phyloP scores from a whole-genome alignment of 805 yeast genomes.

The Candida sithepensis region DNA sequence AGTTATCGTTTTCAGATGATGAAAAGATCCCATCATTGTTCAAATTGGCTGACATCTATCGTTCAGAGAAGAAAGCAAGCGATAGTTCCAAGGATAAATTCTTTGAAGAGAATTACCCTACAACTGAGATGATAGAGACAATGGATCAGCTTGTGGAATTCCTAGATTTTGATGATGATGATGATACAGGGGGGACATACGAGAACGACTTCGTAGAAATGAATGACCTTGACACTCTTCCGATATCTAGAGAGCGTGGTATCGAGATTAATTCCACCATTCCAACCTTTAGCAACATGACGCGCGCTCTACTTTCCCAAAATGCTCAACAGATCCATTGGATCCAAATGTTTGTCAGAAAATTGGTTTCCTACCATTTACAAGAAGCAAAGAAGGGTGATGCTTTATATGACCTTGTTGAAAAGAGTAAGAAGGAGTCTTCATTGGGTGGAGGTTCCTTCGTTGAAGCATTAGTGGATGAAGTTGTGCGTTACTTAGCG shows the following conservation, averaged over 20 bases:
- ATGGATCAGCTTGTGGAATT: slow-evolving; percentile 44
- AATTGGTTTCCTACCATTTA: slow-evolving; percentile 5
- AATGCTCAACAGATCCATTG: slow-evolving; percentile 23
- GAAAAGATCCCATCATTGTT: slow-evolving; percentile 55
- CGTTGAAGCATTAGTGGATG: slow-evolving; percentile 2
- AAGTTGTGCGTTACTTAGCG: not conserved
- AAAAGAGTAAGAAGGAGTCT: slow-evolving; percentile 1
- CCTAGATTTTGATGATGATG: slow-evolving; percentile 37
- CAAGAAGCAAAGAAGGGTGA: slow-evolving; percentile 7
- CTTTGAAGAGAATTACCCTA: slow-evolving; percentile 31
- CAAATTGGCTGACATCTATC: slow-evolving; percentile 32
- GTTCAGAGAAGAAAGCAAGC: slow-evolving; percentile 9
- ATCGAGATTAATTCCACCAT: slow-evolving; percentile 6
- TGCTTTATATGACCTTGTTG: slow-evolving; percentile 9
- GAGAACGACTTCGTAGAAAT: slow-evolving; percentile 20
- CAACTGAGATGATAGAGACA: slow-evolving; percentile 33
- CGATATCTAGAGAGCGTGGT: slow-evolving; percentile 13
- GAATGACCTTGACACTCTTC: slow-evolving; percentile 17
- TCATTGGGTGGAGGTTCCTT: not conserved
- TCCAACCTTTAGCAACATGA: slow-evolving; percentile 8
- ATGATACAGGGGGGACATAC: not conserved
- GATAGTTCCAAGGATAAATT: slow-evolving; percentile 19
- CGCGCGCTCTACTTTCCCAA: slow-evolving; percentile 15
- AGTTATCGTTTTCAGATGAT: slow-evolving; percentile 75
- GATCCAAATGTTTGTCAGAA: slow-evolving; percentile 7